Evolutionary conservation across 495 filamentous ascomycete genomes (phyloP).

Genomic region (Xeromyces bisporus): DNA sequence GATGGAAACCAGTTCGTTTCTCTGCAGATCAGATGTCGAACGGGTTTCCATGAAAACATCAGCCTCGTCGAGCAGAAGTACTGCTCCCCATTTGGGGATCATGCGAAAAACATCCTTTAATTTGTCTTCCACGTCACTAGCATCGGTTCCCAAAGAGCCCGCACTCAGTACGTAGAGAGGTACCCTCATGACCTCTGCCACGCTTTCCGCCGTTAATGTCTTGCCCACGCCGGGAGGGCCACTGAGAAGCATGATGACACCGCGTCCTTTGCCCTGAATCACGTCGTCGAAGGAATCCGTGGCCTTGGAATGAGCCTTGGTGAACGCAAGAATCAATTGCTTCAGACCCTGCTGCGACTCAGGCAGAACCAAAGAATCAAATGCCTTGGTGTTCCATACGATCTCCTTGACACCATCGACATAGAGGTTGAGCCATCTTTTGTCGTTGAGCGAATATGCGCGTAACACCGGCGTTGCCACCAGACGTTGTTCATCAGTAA

Average conservation of each 20-base stretch:
- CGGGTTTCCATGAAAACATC: conserved; percentile 30
- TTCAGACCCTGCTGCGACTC: conserved; percentile 12
- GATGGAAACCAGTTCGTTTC: conserved; percentile 31
- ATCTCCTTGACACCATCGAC: conserved; percentile 24
- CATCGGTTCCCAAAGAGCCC: conserved; percentile 36
- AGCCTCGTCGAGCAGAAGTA: conserved; percentile 30
- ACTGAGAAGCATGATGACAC: conserved; percentile 22
- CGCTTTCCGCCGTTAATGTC: conserved; percentile 25
- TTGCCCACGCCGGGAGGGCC: conserved; percentile 28
- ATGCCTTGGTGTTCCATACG: conserved; percentile 34
- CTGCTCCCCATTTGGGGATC: conserved; percentile 27
- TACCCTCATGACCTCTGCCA: conserved; percentile 15
- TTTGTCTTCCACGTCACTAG: conserved; percentile 30
- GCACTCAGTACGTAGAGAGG: conserved; percentile 30
- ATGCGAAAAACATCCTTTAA: conserved; percentile 35
- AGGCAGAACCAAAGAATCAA: conserved; percentile 36
- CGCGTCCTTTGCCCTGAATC: conserved; percentile 17
- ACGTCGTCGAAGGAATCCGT: conserved; percentile 15
- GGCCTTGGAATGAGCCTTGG: conserved; percentile 13
- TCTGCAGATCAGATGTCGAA: conserved; percentile 13
- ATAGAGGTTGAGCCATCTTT: conserved; percentile 28
- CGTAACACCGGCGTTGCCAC: conserved; percentile 8
- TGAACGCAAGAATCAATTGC: conserved; percentile 14
- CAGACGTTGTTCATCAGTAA: conserved; percentile 7
- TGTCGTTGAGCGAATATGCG: conserved; percentile 16